phyloP scores from a whole-genome alignment of 257 asterid genomes.

The Echites panduratus region DNA sequence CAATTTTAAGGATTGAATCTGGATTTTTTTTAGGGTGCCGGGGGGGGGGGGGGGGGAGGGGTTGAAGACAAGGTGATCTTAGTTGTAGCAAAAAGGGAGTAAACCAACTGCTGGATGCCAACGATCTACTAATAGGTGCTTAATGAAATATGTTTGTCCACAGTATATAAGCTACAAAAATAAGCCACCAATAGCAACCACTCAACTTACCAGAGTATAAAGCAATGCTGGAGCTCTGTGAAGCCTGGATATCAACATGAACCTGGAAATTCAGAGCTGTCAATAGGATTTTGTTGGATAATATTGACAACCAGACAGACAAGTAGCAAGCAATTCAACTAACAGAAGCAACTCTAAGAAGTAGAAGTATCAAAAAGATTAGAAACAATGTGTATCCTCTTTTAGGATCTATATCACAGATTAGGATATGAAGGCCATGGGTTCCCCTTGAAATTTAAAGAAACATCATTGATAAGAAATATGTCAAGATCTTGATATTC shows the following conservation, averaged over 20 bases:
- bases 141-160: background rate
- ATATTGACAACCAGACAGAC: background rate
- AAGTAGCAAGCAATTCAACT: background rate
- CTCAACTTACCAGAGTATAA: conserved; percentile 76
- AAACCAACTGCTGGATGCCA: background rate
- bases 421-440: no score
- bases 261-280: conserved; percentile 42
- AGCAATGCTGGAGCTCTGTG: conserved; percentile 82
- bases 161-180: background rate
- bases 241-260: conserved; percentile 88
- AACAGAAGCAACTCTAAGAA: background rate
- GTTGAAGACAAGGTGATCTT: no score
- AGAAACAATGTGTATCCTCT: background rate
- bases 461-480: background rate
- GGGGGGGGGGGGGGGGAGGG: no score
- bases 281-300: background rate
- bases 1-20: no score
- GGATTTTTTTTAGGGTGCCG: no score
- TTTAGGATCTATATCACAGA: background rate
- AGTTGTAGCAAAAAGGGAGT: no score
- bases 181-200: conserved; percentile 16
- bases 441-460: no score
- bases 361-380: background rate
- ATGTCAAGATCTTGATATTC: background rate
- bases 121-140: background rate